Base-by-base conservation (phyloP, 441 rosid species). In the Populus hybrid region DNA sequence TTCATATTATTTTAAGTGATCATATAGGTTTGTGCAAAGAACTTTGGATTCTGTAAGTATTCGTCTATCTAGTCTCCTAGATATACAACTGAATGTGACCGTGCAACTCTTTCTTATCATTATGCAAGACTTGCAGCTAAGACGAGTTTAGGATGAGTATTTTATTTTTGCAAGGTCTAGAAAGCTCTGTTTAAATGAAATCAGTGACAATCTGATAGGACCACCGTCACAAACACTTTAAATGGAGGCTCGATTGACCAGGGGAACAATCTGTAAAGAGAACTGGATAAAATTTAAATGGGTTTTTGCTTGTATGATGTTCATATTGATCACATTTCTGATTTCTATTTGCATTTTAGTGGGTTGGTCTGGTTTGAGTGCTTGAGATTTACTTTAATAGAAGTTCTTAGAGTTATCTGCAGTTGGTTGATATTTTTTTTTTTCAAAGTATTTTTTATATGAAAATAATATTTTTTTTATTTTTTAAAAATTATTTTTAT, bases 1-100 rank as follows among this genome's bases (percentile, higher is more conserved):
- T 6, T 28, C 42, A 16, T 16, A 10, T 61, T 10, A 10, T 50
- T 46, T 34, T 0, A 8, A 65, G 72, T 70, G 20, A 40, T 30
- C n/a, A 10, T 34, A 23, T 16, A 72, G 70, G 67, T 35, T 42
- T 42, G 54, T 42, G 66, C 24, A 23, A n/a, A 26, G 67, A 71
- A 42, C 23, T 77, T 70, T 8, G 69, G 69, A 54, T 68, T 68
- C 50, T 68, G 73, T 54, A 75, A 75, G 34, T 68, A 20, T 42
- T 12, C 7, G n/a, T 14, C 4, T 57, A 26, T 46, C 64, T 76
- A 32, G 24, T 67, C 36, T 36, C 36, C 14, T 46, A 76, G 18
- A 34, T 54, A 23, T 5, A 23, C 24, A 68, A n/a, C 12, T 68
- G 73, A 18, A 42, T 42, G 64, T 66, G 20, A 75, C 30, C 26